phyloP scores from a whole-genome alignment of 2,329 filamentous ascomycete species.

The Cordyceps javanica region DNA sequence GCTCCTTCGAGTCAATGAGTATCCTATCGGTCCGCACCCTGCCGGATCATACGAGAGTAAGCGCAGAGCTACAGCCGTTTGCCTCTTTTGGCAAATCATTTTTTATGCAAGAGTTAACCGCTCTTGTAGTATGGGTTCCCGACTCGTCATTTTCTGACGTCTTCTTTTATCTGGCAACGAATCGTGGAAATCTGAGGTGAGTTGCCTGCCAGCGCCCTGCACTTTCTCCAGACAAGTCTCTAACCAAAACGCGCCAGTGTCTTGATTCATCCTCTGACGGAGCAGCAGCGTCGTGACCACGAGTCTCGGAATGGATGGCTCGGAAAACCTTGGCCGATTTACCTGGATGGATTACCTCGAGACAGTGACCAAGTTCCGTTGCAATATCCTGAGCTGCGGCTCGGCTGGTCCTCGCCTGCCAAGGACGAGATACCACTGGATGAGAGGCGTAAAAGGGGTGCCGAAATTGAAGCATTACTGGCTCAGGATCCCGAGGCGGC shows the following conservation, averaged over 20 bases:
- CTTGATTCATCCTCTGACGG: conserved; percentile 26
- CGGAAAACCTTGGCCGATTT: conserved; percentile 28
- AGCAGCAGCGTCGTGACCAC: conserved; percentile 25
- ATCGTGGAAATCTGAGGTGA: conserved; percentile 25
- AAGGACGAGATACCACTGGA: conserved; percentile 25
- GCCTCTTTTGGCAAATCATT: not conserved
- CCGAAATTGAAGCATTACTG: conserved; percentile 24
- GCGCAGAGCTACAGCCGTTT: not conserved
- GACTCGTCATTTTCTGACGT: conserved; percentile 30
- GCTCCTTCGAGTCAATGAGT: conserved; percentile 25
- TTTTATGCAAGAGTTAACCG: not conserved
- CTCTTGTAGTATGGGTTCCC: conserved; percentile 25
- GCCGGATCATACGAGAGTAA: conserved; percentile 29
- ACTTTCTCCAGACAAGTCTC: not conserved
- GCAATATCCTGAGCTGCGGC: conserved; percentile 26
- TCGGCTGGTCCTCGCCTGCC: conserved; percentile 24
- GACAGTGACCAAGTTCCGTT: conserved; percentile 22
- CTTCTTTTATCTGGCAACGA: conserved; percentile 28
- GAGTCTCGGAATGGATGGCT: conserved; percentile 28
- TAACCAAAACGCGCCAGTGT: conserved; percentile 19
- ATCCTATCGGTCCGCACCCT: conserved; percentile 28
- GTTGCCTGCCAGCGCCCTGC: not conserved
- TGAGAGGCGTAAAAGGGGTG: conserved; percentile 24
- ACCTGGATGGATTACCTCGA: conserved; percentile 23
- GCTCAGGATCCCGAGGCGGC: conserved; percentile 25